Evolutionary conservation across 148 eudicot species (phyloP), one percentile per base, ranked within the genome.

Genomic region (Amaranthus hypochondriacus): DNA sequence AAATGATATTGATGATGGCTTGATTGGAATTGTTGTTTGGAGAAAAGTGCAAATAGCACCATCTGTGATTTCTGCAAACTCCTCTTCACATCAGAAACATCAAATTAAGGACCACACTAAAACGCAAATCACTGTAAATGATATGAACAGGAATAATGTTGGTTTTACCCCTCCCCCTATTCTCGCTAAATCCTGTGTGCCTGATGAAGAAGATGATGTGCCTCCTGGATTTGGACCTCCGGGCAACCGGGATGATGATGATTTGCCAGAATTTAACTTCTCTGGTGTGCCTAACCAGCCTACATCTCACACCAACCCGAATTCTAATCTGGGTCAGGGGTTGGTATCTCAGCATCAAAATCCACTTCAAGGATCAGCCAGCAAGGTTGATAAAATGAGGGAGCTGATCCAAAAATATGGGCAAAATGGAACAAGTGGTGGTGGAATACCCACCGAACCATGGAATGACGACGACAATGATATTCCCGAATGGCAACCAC

Each of bases 1-100:
- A 39, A 83, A 83, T 66, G 71, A 88, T 56, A 78, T 83, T 12
- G 91, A 90, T 66, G 87, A 84, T 81, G 96, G 96, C 63, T 75
- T 95, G 78, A 90, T 95, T 81, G 99, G 97, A 77, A 81, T 92
- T 64, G 82, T 92, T 83, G 96, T 95, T 84, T 95, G 96, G 97
- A 83, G 96, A 82, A 90, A 83, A 86, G 77, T 80, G 79, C 93
- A 87, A 75, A 72, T 87, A 73, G 81, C 82, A 76, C 81, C 87
- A 46, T 61, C 83, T 67, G 71, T 75, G 62, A 81, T 89, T 69
- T 89, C 98, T 10, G 89, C 94, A 65, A 77, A 87, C 73, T 81
- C 89, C 50, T 79, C 84, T 9, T 78, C 89, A 5, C 81, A 86
- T 69, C 85, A 79, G 74, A 90, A 85, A 78, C 81, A 84, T 75